These are phyloP conservation scores for Pseudopithomyces chartarum DNA, from an alignment of 2,329 filamentous ascomycete genomes.

Conservation along the genomic window DNA sequence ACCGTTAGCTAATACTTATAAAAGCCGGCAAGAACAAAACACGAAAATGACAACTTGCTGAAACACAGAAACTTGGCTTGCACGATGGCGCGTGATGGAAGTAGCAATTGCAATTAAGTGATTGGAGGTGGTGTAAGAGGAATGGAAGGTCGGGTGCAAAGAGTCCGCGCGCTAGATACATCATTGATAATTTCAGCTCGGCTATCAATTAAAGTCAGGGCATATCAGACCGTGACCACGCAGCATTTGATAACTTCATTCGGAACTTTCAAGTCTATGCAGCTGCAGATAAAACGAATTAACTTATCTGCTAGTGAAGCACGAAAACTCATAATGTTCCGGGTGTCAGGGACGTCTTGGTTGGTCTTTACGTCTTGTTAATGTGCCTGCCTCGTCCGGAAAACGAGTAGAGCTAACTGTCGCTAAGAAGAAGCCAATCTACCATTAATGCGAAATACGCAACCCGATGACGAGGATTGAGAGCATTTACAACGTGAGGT, in stretches of 20 bases:
- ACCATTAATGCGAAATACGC: not conserved
- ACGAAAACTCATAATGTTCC: not conserved
- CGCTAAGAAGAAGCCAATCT: not conserved
- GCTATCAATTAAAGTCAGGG: constrained; percentile 30
- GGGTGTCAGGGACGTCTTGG: not conserved
- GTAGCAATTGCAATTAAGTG: constrained; percentile 26
- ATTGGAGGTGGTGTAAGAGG: constrained; percentile 24
- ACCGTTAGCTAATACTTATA: constrained; percentile 30
- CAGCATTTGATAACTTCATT: constrained; percentile 1
- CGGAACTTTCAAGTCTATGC: not conserved
- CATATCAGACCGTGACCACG: constrained; percentile 30
- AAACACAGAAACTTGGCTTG: constrained; percentile 10
- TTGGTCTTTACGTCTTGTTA: not conserved
- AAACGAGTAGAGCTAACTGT: not conserved
- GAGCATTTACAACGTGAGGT: not conserved
- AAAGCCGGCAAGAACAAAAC: constrained; percentile 16
- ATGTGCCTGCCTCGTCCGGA: not conserved
- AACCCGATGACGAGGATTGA: not conserved
- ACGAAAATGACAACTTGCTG: constrained; percentile 20
- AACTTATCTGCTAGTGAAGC: not conserved
- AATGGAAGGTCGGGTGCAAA: constrained; percentile 35
- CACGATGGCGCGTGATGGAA: constrained; percentile 12
- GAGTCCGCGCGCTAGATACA: constrained; percentile 34
- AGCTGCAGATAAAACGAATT: not conserved
- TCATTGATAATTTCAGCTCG: constrained; percentile 43